Evolutionary conservation across 176 grass and related monocot species (phyloP), one percentile per base, ranked within the genome.

Genomic region (Aegilops longissima): DNA sequence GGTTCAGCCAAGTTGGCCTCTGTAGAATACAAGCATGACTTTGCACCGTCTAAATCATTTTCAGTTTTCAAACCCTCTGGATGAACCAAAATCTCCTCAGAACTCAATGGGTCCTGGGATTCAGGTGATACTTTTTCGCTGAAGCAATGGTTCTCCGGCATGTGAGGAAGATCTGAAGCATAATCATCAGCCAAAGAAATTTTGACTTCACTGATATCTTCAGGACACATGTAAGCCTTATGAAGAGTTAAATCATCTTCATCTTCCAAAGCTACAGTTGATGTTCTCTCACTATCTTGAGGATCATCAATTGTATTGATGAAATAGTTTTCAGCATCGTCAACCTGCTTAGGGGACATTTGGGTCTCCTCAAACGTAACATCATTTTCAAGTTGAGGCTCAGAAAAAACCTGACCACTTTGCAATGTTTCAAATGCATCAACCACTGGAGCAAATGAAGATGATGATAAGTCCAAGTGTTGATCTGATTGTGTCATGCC

Each of bases 401-500:
- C 73, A 33, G 73, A 54, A 47, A 54, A 76, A 30, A 13, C 16
- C 45, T 54, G 73, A 33, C 47, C 45, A 54, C 13, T 76, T 76
- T 76, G 24, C 73, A 76, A 54, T 54, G 73, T 20, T 56, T 76
- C 73, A 76, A 76, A 76, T 76, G 16, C 73, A 21, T 54, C 73
- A 54, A 76, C 8, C 45, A 76, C 73, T 33, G 73, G 73, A 76
- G 73, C 39, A 61, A 51, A 79, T 61, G 84, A 79, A 54, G 30
- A 78, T n/a, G 47, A 79, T 34, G 14, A 30, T 66, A 79, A 23
- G 64, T 70, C 63, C 45, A 58, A 27, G 75, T 79, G 80, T 17
- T 87, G 30, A 71, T 86, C 76, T n/a, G 25, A 61, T 45, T 79
- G 23, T 49, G 14, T 38, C 5, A 71, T 61, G 24, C 0, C 17